A percentile compares a stretch with the other conserved stretches of the same genome.
Evolutionary conservation across 2,329 filamentous ascomycete genomes (phyloP).

Genomic region (Fusarium torulosum): DNA sequence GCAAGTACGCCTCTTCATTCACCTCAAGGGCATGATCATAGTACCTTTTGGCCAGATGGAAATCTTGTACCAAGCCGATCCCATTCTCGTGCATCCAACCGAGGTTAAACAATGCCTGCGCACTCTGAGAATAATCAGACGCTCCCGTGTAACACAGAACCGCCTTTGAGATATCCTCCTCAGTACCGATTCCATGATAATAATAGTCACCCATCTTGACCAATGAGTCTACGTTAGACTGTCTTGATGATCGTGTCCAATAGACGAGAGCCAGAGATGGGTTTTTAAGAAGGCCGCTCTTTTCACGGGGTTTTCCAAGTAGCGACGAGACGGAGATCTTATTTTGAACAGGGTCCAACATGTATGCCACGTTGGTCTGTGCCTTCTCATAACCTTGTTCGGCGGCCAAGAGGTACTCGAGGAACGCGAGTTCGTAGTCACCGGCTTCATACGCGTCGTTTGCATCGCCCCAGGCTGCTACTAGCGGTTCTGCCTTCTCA

Average conservation of each 20-base stretch:
- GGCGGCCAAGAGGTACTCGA: slow-evolving; percentile 87
- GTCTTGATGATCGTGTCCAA: slow-evolving; percentile 94
- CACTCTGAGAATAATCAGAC: slow-evolving; percentile 90
- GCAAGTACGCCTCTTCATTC: slow-evolving; percentile 92
- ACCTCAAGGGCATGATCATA: slow-evolving; percentile 94
- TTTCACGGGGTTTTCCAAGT: slow-evolving; percentile 58
- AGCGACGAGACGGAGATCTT: slow-evolving; percentile 55
- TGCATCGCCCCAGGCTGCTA: slow-evolving; percentile 84
- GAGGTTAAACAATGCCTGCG: slow-evolving; percentile 95
- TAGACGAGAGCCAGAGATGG: slow-evolving; percentile 82
- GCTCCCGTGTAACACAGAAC: slow-evolving; percentile 93
- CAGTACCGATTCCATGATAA: slow-evolving; percentile 81
- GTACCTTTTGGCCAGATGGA: slow-evolving; percentile 95
- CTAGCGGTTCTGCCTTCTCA: slow-evolving; percentile 77
- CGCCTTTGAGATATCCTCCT: slow-evolving; percentile 82
- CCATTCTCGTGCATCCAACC: slow-evolving; percentile 99
- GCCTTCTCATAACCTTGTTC: slow-evolving; percentile 92
- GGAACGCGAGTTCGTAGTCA: slow-evolving; percentile 82
- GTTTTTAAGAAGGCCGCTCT: slow-evolving; percentile 61
- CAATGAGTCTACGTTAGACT: slow-evolving; percentile 91
- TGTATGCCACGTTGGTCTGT: slow-evolving; percentile 89
- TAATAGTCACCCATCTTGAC: slow-evolving; percentile 99
- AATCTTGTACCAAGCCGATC: slow-evolving; percentile 91
- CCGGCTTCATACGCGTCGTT: slow-evolving; percentile 85
- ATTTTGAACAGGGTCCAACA: slow-evolving; percentile 81